Evolutionary conservation across 208 protist genomes (phyloP).

Genomic region (Trypanosoma vivax): DNA sequence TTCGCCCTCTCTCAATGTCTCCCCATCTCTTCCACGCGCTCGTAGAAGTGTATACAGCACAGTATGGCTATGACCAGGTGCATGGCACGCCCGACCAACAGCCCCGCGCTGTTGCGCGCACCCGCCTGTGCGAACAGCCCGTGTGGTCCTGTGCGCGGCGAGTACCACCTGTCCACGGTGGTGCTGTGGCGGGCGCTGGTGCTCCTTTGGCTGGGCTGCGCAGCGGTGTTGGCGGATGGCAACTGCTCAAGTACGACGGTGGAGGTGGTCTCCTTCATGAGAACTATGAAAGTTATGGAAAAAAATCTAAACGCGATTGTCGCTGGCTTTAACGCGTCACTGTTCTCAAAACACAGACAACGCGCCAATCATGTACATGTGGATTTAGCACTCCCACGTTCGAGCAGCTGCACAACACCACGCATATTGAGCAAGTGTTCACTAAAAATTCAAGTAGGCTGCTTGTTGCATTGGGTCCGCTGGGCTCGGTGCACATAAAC

Average conservation of each 20-base stretch:
- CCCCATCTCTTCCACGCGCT: no score
- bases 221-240: neutral
- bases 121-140: no score
- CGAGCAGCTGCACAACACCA: neutral
- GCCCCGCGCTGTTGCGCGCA: no score
- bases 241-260: neutral
- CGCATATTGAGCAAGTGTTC: neutral
- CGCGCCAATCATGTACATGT: neutral
- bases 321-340: neutral
- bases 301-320: neutral
- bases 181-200: no score
- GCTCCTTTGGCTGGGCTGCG: neutral
- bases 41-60: no score
- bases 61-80: no score
- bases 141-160: no score
- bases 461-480: conserved; percentile 22
- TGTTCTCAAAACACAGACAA: neutral
- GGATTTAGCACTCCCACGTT: neutral
- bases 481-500: conserved; percentile 1
- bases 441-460: conserved; percentile 15
- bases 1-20: no score
- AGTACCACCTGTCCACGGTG: no score
- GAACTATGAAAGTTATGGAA: neutral
- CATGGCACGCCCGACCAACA: no score
- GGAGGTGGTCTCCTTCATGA: neutral